These are phyloP conservation scores for Hypoxylon sp. DNA, from an alignment of 2,329 filamentous ascomycete species.

Conservation along the genomic window DNA sequence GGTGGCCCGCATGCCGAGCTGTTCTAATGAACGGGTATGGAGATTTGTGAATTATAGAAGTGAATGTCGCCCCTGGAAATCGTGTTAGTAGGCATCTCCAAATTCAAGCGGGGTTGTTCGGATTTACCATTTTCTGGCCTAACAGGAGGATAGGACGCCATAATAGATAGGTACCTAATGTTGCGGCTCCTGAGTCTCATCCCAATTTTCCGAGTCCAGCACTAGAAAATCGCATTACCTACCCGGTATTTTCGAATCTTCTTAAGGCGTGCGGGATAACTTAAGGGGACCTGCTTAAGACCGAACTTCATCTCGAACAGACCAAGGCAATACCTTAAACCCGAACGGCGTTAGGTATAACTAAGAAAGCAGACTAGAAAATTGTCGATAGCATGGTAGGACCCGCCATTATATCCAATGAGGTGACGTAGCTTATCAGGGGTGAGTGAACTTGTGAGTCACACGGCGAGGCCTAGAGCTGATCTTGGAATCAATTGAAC, in stretches of 20 bases:
- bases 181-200: background rate
- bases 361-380: background rate
- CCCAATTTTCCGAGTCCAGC: too few species aligned
- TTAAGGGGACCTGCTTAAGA: background rate
- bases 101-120: background rate
- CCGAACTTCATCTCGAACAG: background rate
- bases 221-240: background rate
- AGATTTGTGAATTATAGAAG: slow-evolving; percentile 30
- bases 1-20: slow-evolving; percentile 34
- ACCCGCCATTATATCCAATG: background rate
- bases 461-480: background rate
- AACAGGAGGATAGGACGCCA: slow-evolving; percentile 30
- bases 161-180: slow-evolving; percentile 10
- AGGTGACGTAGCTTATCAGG: background rate
- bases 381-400: background rate
- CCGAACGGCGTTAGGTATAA: slow-evolving; percentile 24
- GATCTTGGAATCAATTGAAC: background rate
- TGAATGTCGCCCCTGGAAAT: slow-evolving; percentile 40
- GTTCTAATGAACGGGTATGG: slow-evolving; percentile 33
- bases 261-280: background rate
- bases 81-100: slow-evolving; percentile 6
- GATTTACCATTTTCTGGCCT: slow-evolving; percentile 30
- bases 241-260: background rate
- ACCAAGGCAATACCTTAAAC: slow-evolving; percentile 2
- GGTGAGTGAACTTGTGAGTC: background rate